Conservation (phyloP, 2,329 filamentous ascomycete genomes). For the Diaporthe vaccinii region DNA sequence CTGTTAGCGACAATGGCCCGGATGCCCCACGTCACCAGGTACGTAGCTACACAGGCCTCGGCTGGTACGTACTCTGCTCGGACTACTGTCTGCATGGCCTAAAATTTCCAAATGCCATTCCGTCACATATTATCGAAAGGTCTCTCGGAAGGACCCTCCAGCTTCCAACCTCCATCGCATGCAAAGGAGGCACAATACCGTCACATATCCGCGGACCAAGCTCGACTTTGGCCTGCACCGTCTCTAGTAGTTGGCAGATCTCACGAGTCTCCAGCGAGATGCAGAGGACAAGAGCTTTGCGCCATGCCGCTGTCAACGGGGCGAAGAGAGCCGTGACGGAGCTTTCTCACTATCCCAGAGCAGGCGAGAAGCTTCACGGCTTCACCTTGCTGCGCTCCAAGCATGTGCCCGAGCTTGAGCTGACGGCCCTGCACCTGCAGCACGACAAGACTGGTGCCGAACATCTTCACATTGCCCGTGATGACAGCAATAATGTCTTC, state of each 20-base stretch:
- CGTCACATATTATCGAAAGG: conserved; percentile 7
- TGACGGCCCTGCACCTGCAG: conserved; percentile 90
- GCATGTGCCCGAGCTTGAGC: conserved; percentile 92
- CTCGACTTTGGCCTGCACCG: neutral
- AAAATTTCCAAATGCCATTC: conserved; percentile 13
- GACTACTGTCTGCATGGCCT: neutral
- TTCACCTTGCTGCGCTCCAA: conserved; percentile 92
- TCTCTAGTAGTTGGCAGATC: conserved; percentile 15
- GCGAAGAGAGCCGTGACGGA: conserved; percentile 77
- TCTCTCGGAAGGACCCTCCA: neutral
- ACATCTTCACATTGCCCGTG: conserved; percentile 93
- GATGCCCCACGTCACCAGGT: conserved; percentile 18
- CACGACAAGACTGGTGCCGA: conserved; percentile 97
- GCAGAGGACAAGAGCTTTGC: conserved; percentile 56
- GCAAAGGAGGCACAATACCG: neutral
- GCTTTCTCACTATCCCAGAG: conserved; percentile 79
- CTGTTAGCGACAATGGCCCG: neutral
- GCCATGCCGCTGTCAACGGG: conserved; percentile 47
- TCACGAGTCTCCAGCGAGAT: conserved; percentile 25
- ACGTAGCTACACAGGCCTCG: neutral
- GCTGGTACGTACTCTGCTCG: neutral
- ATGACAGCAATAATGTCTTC: conserved; percentile 99
- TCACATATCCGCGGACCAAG: neutral
- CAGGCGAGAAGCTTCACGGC: conserved; percentile 90
- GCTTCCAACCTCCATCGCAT: neutral